Evolutionary conservation across 306 rosid genomes (phyloP), one percentile per base, ranked within the genome.

Genomic region (Pachyrhizus erosus): DNA sequence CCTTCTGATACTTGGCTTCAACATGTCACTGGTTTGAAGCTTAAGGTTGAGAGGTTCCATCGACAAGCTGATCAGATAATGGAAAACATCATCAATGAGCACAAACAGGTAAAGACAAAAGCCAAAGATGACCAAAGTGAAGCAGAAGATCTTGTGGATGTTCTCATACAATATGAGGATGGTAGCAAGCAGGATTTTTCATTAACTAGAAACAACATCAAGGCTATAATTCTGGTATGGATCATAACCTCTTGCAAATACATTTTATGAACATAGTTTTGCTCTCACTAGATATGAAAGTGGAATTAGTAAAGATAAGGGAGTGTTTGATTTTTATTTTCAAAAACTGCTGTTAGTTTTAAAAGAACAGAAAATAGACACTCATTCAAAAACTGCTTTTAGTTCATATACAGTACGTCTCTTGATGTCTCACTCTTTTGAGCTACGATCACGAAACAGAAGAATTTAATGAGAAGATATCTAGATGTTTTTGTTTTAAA

Each of bases 181-280:
- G 39, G 18, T 12, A 26, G 68, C 4, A 61, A 26, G 20, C 4
- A 26, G 39, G 20, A 26, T 13, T 26, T 61, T 27, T 61, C 20
- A 17, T 12, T 61, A 61, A 61, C 68, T 27, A 26, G 8, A 1
- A 27, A 61, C 39, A 61, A 61, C 33, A 61, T 27, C 21, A 60
- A 60, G 37, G 67, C 67, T 1, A 60, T 60, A 60, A 60, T 72
- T 40, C 13, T 72, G 77, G 77, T 62, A 29, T 5, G 79, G 5
- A 74, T 20, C 3, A 34, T 57, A 34, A 67, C 8, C 5, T n/a
- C 72, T 37, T 34, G 13, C 10, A 65, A 7, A 33, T 65, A 9
- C 71, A 13, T 17, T 33, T 37, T 67, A 3, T 39, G 29, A 46
- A 27, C 27, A 46, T 27, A 26, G 48, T 71, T 61, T 4, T 23